Base-by-base conservation (phyloP, 805 yeast species). In the Kodamaea neixiangensis region DNA sequence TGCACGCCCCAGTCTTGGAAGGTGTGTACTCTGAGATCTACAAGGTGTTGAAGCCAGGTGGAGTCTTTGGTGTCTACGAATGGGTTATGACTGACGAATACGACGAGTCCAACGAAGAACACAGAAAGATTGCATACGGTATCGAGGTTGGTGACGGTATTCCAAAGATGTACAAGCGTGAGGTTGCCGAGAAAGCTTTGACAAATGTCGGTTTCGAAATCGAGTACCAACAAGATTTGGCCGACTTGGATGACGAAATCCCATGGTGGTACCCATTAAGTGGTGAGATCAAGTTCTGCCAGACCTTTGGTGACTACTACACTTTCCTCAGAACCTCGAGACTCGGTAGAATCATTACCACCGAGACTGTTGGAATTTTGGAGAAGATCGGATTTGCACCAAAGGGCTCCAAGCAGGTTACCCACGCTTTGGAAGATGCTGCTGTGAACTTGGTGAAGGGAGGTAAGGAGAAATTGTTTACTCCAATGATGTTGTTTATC, bases 81-180 rank as follows among this genome's bases (percentile, higher is more conserved):
- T 94, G 99, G 99, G 98, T 94, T 57, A 88, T 94, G 96, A 94
- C 98, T 55, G 96, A 91, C 63, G 79, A 75, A 46, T 94, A 90
- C 69, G 98, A 94, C 68, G 96, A 88, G 73, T 72, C 72, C 52
- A 90, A 89, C 72, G 82, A 83, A 61, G 92, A 84, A 71, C 99
- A 94, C 76, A 88, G 97, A 73, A 87, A 86, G 67, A 89, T 94
- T 58, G 94, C 96, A 29, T 93, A 93, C 72, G 98, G 97, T 69
- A 94, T 94, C 60, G 99, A 94, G 77, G 81, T 93, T 56, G 99
- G 99, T 67, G 97, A 94, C 69, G 99, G 99, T 75, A 94, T 94
- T 62, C 98, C 99, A 67, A 91, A 93, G 77, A 94, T 94, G 99
- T 90, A 81, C 81, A 72, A 77, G 62, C 82, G 83, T 56, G 81